Evolutionary conservation across 176 grass and related monocot genomes (phyloP).

Genomic region (Triticum monococcum): DNA sequence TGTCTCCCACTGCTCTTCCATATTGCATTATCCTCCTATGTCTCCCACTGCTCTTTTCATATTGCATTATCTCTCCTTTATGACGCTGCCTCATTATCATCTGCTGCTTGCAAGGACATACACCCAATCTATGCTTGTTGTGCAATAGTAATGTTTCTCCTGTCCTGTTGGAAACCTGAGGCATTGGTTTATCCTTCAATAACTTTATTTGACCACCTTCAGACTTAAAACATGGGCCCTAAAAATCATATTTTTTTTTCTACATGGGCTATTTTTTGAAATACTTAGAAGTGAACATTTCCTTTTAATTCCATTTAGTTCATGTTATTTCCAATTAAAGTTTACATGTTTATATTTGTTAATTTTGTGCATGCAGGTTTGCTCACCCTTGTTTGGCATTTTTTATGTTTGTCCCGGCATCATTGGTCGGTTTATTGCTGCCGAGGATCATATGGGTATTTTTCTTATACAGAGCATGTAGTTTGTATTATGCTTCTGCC

Average conservation of each 20-base stretch:
- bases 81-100: background rate
- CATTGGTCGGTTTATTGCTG: slow-evolving; percentile 71
- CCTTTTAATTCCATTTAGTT: slow-evolving; percentile 2
- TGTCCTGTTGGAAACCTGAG: slow-evolving; percentile 9
- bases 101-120: slow-evolving; percentile 4
- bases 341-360: slow-evolving; percentile 30
- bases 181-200: background rate
- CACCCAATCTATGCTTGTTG: slow-evolving; percentile 11
- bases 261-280: slow-evolving; percentile 16
- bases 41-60: background rate
- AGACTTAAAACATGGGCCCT: slow-evolving; percentile 15
- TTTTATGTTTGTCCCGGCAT: slow-evolving; percentile 91
- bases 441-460: slow-evolving; percentile 78
- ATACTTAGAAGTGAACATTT: slow-evolving; percentile 18
- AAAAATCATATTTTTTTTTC: background rate
- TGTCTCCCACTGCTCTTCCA: background rate
- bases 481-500: background rate
- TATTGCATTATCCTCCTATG: background rate
- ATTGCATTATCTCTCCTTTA: background rate
- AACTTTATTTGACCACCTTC: background rate
- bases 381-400: slow-evolving; percentile 90
- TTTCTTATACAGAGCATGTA: slow-evolving; percentile 30
- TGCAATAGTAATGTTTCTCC: slow-evolving; percentile 7
- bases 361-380: slow-evolving; percentile 61
- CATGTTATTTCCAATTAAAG: background rate